A percentile compares a stretch with the other conserved stretches of the same genome.
These are phyloP conservation scores for Ceratopteris richardii DNA, from an alignment of 75 land plant genomes.

Conservation along the genomic window DNA sequence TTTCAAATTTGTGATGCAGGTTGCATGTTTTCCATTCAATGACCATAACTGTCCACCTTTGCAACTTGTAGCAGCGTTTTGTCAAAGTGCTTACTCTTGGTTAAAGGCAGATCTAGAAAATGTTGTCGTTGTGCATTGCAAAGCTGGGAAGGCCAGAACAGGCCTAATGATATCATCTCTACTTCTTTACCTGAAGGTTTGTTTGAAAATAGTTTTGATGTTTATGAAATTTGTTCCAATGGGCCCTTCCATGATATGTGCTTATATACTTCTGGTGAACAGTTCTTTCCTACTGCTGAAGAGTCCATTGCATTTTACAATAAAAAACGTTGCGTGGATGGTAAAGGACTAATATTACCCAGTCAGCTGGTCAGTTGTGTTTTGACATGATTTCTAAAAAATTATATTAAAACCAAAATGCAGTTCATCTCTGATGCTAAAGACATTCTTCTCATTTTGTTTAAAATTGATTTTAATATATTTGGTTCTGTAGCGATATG, in stretches of 20 bases:
- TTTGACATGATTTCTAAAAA: not conserved
- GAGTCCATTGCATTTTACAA: slow-evolving; percentile 94
- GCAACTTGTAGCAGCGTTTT: slow-evolving; percentile 79
- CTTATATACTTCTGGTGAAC: slow-evolving; percentile 18
- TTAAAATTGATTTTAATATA: not conserved
- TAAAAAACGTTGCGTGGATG: slow-evolving; percentile 93
- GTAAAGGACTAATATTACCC: slow-evolving; percentile 92
- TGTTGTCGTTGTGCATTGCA: slow-evolving; percentile 99
- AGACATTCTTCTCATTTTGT: not conserved
- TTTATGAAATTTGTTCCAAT: not conserved
- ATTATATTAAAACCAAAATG: not conserved
- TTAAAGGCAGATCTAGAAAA: slow-evolving; percentile 93
- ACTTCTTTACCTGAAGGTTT: slow-evolving; percentile 87
- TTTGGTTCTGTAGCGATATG: slow-evolving; percentile 68
- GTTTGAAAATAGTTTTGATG: too few species aligned
- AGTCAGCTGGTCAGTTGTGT: slow-evolving; percentile 81
- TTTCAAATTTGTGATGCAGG: slow-evolving; percentile 30
- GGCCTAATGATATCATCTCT: slow-evolving; percentile 98
- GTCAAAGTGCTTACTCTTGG: slow-evolving; percentile 98
- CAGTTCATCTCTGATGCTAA: not conserved
- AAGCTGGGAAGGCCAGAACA: slow-evolving; percentile 98
- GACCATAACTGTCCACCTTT: slow-evolving; percentile 98
- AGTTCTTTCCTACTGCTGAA: slow-evolving; percentile 97
- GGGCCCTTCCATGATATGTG: too few species aligned
- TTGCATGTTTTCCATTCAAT: slow-evolving; percentile 97